Conservation (phyloP, 805 yeast species). For the Wickerhamomyces queroliae region DNA sequence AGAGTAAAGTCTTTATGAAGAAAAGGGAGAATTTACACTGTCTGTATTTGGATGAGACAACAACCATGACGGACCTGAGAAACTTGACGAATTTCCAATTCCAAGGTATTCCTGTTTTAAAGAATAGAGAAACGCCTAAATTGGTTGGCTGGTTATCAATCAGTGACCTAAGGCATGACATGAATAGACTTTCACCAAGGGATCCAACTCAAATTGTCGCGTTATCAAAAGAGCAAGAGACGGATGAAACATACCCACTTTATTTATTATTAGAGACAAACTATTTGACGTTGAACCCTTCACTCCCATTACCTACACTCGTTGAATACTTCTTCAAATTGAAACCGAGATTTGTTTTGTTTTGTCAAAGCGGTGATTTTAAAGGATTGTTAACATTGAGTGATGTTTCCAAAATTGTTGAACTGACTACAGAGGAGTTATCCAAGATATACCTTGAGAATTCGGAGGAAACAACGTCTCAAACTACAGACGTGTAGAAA, state of each 20-base stretch:
- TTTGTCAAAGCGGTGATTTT: constrained; percentile 17
- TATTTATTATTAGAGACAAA: constrained; percentile 14
- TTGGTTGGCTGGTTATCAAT: constrained; percentile 39
- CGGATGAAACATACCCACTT: constrained; percentile 1
- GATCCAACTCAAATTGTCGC: constrained; percentile 5
- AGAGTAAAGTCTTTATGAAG: constrained; percentile 31
- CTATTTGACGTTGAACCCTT: constrained; percentile 11
- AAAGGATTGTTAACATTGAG: constrained; percentile 20
- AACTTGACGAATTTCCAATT: constrained; percentile 12
- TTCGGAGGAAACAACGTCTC: not conserved
- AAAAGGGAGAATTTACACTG: constrained; percentile 22
- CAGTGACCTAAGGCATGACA: constrained; percentile 28
- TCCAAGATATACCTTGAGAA: not conserved
- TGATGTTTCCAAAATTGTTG: constrained; percentile 12
- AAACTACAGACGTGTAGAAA: not conserved
- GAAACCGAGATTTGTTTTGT: constrained; percentile 22
- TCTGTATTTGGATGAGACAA: constrained; percentile 26
- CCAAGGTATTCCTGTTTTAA: constrained; percentile 42
- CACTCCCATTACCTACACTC: constrained; percentile 19
- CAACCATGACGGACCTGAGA: constrained; percentile 23
- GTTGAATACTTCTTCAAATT: constrained; percentile 24
- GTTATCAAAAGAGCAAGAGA: not conserved
- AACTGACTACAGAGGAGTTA: constrained; percentile 1
- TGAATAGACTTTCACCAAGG: constrained; percentile 9
- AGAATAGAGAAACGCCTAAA: constrained; percentile 24